These are phyloP conservation scores for Candida morakotiae DNA, from an alignment of 805 yeast genomes.

Conservation along the genomic window DNA sequence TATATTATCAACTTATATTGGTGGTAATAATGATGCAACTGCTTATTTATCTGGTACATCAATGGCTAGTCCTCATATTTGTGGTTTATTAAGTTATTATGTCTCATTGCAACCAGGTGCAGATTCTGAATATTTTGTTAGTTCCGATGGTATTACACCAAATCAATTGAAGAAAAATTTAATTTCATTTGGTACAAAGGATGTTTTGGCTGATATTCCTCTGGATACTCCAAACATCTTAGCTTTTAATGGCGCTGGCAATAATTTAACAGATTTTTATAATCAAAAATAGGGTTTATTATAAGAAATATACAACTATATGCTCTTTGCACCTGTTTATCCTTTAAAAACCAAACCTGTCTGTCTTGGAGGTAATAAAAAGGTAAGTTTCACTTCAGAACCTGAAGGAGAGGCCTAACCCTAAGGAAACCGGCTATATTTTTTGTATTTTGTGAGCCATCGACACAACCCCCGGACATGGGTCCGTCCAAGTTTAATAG, in stretches of 20 bases:
- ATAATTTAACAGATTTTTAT: slow-evolving; percentile 66
- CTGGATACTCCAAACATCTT: slow-evolving; percentile 72
- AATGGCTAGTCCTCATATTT: slow-evolving; percentile 97
- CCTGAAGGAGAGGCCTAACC: too few species aligned
- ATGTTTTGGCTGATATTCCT: slow-evolving; percentile 58
- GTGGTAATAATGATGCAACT: slow-evolving; percentile 71
- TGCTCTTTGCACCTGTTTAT: too few species aligned
- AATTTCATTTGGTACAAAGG: slow-evolving; percentile 63
- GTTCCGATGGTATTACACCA: slow-evolving; percentile 58
- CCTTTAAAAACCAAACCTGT: too few species aligned
- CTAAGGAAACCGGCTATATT: too few species aligned
- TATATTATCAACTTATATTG: slow-evolving; percentile 79
- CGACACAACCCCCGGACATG: too few species aligned
- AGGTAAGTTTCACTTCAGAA: too few species aligned
- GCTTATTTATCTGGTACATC: slow-evolving; percentile 92
- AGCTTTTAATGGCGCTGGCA: slow-evolving; percentile 81
- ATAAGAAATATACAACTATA: too few species aligned
- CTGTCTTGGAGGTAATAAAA: too few species aligned
- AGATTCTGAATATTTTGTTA: slow-evolving; percentile 56
- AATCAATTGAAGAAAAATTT: slow-evolving; percentile 73
- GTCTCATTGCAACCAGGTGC: slow-evolving; percentile 79
- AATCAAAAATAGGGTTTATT: too few species aligned
- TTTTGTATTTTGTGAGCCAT: too few species aligned
- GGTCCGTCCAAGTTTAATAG: too few species aligned
- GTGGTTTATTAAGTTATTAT: slow-evolving; percentile 87